phyloP scores from a whole-genome alignment of 345 rosid genomes.

The Hibiscus mutabilis region DNA sequence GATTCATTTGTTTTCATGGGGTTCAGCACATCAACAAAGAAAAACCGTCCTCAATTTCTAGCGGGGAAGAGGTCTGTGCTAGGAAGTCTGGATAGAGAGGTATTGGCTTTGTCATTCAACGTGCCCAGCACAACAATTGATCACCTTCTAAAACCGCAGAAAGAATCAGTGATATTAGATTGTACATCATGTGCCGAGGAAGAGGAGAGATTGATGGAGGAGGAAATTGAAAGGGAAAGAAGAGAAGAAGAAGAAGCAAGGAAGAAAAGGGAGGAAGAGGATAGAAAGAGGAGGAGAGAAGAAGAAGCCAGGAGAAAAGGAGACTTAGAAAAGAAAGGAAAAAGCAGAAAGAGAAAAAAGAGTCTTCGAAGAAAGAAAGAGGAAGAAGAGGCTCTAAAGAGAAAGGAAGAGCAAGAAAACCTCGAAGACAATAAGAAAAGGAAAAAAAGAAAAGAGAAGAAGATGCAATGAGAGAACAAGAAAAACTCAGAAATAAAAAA shows the following conservation, averaged over 20 bases:
- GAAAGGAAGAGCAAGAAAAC: not conserved
- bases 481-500: no score
- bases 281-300: not conserved
- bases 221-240: conserved; percentile 34
- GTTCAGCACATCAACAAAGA: conserved; percentile 52
- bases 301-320: not conserved
- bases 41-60: conserved; percentile 55
- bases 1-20: conserved; percentile 78
- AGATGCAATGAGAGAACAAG: no score
- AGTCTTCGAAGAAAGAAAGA: no score
- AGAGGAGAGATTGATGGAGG: conserved; percentile 39
- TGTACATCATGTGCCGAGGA: conserved; percentile 83
- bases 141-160: conserved; percentile 38
- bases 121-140: conserved; percentile 39
- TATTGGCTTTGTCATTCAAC: conserved; percentile 57
- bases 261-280: conserved; percentile 3
- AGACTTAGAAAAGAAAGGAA: not conserved
- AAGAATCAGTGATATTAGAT: conserved; percentile 48
- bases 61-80: conserved; percentile 57
- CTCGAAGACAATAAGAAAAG: no score
- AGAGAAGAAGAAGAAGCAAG: conserved; percentile 14
- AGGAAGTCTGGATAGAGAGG: conserved; percentile 28
- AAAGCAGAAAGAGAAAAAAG: not conserved
- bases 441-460: no score
- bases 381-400: not conserved